These are phyloP conservation scores for Magnusiomyces fungicola DNA, from an alignment of 1,139 yeast species.

Conservation along the genomic window DNA sequence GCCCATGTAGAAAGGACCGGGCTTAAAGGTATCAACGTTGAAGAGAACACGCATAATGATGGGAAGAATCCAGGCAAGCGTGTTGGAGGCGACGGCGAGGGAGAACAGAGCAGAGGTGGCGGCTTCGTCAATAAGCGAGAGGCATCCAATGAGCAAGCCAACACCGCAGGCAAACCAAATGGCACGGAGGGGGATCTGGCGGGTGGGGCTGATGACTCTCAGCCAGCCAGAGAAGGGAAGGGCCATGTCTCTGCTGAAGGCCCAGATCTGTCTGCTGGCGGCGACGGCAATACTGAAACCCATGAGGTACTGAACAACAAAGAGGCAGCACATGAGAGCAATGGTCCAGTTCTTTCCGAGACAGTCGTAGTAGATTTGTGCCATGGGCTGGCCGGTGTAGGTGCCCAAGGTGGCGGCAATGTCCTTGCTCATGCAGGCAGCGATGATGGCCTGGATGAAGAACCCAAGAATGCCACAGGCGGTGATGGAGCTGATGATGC, in stretches of 20 bases:
- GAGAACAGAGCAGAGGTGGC: constrained; percentile 59
- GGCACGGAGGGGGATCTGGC: constrained; percentile 55
- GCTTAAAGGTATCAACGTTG: constrained; percentile 45
- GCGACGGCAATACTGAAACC: constrained; percentile 65
- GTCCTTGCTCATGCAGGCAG: constrained; percentile 51
- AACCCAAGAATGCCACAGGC: constrained; percentile 59
- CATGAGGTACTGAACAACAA: constrained; percentile 43
- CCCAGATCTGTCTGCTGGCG: constrained; percentile 78
- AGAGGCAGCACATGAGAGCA: constrained; percentile 27
- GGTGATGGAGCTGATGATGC: constrained; percentile 49
- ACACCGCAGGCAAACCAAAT: constrained; percentile 46
- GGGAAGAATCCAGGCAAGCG: constrained; percentile 54
- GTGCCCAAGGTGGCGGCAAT: constrained; percentile 35
- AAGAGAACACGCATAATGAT: constrained; percentile 38
- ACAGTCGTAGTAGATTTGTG: constrained; percentile 58
- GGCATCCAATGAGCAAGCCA: constrained; percentile 45
- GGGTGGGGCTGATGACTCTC: constrained; percentile 45
- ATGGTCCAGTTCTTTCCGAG: constrained; percentile 63
- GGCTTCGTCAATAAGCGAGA: constrained; percentile 49
- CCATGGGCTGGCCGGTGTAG: constrained; percentile 34
- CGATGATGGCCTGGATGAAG: constrained; percentile 46
- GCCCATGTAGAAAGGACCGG: constrained; percentile 63
- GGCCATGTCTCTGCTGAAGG: constrained; percentile 85
- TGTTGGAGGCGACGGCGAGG: constrained; percentile 53
- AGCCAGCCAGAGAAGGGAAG: constrained; percentile 53